These are phyloP conservation scores for Baeospora myosura DNA, from an alignment of 1,284 basidiomycete species.

Conservation along the genomic window DNA sequence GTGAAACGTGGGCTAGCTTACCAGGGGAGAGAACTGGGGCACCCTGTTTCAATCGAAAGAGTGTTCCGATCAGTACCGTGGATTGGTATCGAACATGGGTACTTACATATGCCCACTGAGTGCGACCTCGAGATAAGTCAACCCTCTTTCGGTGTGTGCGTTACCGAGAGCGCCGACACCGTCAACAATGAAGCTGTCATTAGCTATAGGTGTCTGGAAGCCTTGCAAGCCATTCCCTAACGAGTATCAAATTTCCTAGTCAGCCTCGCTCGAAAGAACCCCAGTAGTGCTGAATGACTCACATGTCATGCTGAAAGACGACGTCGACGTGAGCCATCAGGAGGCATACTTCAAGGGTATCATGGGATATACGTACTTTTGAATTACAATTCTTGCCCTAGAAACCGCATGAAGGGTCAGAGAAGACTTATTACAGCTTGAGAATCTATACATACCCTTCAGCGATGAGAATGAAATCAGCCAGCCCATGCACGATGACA, in stretches of 20 bases:
- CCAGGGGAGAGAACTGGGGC: slow-evolving; percentile 59
- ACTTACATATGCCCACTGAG: slow-evolving; percentile 67
- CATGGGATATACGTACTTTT: slow-evolving; percentile 44
- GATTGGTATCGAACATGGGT: not conserved
- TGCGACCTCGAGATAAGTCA: slow-evolving; percentile 59
- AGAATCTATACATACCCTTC: slow-evolving; percentile 52
- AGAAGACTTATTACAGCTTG: not conserved
- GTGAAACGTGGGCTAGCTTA: slow-evolving; percentile 24
- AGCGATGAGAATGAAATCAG: slow-evolving; percentile 64
- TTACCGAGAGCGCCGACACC: slow-evolving; percentile 60
- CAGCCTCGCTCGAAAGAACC: not conserved
- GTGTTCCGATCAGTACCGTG: slow-evolving; percentile 4
- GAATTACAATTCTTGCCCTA: slow-evolving; percentile 55
- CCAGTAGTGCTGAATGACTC: slow-evolving; percentile 16
- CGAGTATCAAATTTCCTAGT: not conserved
- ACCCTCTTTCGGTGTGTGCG: slow-evolving; percentile 55
- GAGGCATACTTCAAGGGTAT: not conserved
- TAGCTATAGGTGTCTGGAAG: slow-evolving; percentile 58
- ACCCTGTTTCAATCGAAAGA: slow-evolving; percentile 32
- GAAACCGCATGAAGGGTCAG: not conserved
- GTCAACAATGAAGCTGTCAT: slow-evolving; percentile 64
- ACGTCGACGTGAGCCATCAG: not conserved
- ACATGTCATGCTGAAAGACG: slow-evolving; percentile 58
- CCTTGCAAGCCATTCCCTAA: slow-evolving; percentile 62
- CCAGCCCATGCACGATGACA: slow-evolving; percentile 67